Evolutionary conservation across 805 yeast species (phyloP), one percentile per base, ranked within the genome.

Genomic region (Kurtzmaniella cleridarum): DNA sequence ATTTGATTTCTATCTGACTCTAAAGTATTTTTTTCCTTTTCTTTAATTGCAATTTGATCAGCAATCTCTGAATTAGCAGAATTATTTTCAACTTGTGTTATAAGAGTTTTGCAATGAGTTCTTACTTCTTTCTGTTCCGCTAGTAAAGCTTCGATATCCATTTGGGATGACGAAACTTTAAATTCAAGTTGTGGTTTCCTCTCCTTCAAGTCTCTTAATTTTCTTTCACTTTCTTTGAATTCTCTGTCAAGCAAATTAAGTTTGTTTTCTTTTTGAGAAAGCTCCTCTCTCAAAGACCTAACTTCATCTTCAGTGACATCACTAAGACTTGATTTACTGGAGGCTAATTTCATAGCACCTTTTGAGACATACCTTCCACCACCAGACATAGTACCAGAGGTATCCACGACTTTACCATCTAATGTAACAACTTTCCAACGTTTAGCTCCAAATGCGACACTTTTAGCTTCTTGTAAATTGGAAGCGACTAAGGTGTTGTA

Each of bases 301-400:
- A 86, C 72, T 35, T 80, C 86, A 13, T 72, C 78, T 16, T 77
- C 78, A 3, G 81, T 68, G 11, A 73, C 57, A 40, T 47, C 41
- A 3, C 49, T 53, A 11, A 40, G 46, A 16, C 49, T 51, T 3
- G 55, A 45, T 6, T 44, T 44, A 1, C 64, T 49, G 3, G 64
- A 62, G 1, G 66, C 55, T 30, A 73, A 62, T 41, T 72, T 78
- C 95, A 93, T 88, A 2, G 84, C 81, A 5, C 98, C 98, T 36
- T 74, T 74, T 13, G 75, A 71, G 7, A 72, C 75, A 30, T 74
- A 67, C 39, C 71, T 75, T 38, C 98, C 98, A 62, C 99, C 99
- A 51, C 99, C 99, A 34, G 95, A 79, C 81, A 95, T 81, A 1
- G 97, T 86, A 60, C 99, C 99, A 2, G 95, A 84, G 12, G 82